These are phyloP conservation scores for Lepiota venenata DNA, from an alignment of 768 basidiomycete species.

Conservation along the genomic window DNA sequence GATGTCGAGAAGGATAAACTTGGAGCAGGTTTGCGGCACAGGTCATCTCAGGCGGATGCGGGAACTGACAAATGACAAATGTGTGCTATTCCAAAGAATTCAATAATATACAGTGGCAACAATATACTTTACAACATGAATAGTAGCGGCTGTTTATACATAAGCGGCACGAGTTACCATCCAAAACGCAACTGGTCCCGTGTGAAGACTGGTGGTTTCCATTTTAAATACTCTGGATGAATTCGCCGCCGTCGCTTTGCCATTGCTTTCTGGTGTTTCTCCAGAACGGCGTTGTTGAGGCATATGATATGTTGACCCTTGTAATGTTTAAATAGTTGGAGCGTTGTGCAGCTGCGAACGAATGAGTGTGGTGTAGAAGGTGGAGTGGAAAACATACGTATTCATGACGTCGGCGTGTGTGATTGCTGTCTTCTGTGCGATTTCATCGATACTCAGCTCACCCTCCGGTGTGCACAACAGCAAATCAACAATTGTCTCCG, in stretches of 20 bases:
- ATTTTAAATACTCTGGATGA: constrained; percentile 73
- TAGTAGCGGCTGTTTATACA: constrained; percentile 16
- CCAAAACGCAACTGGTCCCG: constrained; percentile 85
- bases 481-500: constrained; percentile 91
- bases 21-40: constrained; percentile 1
- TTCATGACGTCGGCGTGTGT: constrained; percentile 97
- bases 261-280: constrained; percentile 83
- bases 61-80: background rate
- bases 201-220: constrained; percentile 96
- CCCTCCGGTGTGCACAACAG: constrained; percentile 70
- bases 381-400: constrained; percentile 63
- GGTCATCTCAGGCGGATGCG: background rate
- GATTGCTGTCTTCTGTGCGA: constrained; percentile 93
- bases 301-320: constrained; percentile 94
- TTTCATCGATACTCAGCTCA: constrained; percentile 93
- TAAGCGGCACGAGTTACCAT: constrained; percentile 31
- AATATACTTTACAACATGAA: constrained; percentile 11
- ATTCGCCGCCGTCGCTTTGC: constrained; percentile 79
- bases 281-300: constrained; percentile 85
- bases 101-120: constrained; percentile 8
- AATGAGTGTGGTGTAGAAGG: constrained; percentile 8
- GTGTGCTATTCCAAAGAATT: background rate
- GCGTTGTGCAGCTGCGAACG: constrained; percentile 76
- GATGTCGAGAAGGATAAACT: constrained; percentile 19
- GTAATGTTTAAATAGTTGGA: constrained; percentile 94